Conservation (phyloP, 164 flowering plant species). For the Pachysandra terminalis region DNA sequence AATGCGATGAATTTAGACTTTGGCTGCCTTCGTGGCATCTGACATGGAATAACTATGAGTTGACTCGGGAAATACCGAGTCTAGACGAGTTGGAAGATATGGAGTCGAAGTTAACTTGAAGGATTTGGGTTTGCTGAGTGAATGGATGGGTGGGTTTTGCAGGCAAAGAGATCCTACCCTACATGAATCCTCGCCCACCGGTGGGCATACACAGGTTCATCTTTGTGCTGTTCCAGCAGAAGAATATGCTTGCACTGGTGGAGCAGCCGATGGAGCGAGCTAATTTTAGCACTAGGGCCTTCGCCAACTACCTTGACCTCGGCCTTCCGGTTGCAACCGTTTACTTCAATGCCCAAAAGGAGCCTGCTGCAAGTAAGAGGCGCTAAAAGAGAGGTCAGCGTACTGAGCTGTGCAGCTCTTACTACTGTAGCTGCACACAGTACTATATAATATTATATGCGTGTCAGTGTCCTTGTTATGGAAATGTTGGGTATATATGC, state of each 20-base stretch:
- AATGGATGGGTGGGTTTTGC: background rate
- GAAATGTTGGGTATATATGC: too few species aligned
- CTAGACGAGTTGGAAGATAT: too few species aligned
- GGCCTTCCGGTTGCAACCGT: constrained; percentile 65
- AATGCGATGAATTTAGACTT: too few species aligned
- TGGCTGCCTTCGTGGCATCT: too few species aligned
- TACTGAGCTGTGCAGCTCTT: too few species aligned
- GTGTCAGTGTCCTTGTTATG: too few species aligned
- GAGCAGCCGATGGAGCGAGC: constrained; percentile 31
- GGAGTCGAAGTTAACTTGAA: too few species aligned
- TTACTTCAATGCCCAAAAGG: constrained; percentile 74
- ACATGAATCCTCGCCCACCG: constrained; percentile 61
- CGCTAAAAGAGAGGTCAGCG: constrained; percentile 17
- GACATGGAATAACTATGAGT: too few species aligned
- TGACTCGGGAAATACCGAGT: too few species aligned
- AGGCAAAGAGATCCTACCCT: constrained; percentile 60
- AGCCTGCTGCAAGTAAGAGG: constrained; percentile 46
- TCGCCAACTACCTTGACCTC: constrained; percentile 35
- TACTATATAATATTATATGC: too few species aligned
- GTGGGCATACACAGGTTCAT: constrained; percentile 77
- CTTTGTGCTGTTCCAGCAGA: constrained; percentile 58
- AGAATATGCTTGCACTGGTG: constrained; percentile 17
- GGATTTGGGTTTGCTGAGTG: too few species aligned
- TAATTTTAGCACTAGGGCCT: constrained; percentile 51
- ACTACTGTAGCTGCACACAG: too few species aligned